These are phyloP conservation scores for Suillus lakei DNA, from an alignment of 768 basidiomycete genomes.

Conservation along the genomic window DNA sequence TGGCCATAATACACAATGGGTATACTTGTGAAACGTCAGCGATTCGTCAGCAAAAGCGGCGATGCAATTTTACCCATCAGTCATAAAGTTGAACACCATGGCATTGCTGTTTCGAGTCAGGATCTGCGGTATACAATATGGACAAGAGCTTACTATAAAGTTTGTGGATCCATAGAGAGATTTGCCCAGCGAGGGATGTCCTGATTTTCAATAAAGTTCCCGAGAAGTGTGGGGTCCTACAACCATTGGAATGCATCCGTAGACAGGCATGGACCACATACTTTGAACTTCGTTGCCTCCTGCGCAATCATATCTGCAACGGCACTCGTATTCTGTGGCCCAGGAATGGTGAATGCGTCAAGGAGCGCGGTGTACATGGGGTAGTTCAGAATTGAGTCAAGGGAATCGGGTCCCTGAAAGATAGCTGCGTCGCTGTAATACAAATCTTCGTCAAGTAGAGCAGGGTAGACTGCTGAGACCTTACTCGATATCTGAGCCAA, in stretches of 20 bases:
- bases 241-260: not conserved
- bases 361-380: constrained; percentile 69
- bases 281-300: constrained; percentile 58
- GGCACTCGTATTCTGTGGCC: constrained; percentile 63
- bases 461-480: constrained; percentile 3
- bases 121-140: not conserved
- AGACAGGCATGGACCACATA: constrained; percentile 4
- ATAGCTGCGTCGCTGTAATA: constrained; percentile 52
- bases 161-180: constrained; percentile 72
- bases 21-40: constrained; percentile 43
- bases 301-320: constrained; percentile 56
- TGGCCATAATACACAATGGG: constrained; percentile 85
- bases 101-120: constrained; percentile 56
- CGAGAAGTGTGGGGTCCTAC: constrained; percentile 46
- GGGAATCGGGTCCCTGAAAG: constrained; percentile 63
- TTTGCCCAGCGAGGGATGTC: constrained; percentile 79
- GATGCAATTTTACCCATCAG: constrained; percentile 54
- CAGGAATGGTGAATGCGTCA: constrained; percentile 73
- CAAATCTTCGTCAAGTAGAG: constrained; percentile 17
- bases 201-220: constrained; percentile 84
- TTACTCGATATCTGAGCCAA: constrained; percentile 56
- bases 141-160: constrained; percentile 54
- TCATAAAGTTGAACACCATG: constrained; percentile 76
- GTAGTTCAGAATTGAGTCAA: constrained; percentile 76
- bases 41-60: not conserved